Base-by-base conservation (phyloP, 2,329 filamentous ascomycete species). In the Penicillium sp. region DNA sequence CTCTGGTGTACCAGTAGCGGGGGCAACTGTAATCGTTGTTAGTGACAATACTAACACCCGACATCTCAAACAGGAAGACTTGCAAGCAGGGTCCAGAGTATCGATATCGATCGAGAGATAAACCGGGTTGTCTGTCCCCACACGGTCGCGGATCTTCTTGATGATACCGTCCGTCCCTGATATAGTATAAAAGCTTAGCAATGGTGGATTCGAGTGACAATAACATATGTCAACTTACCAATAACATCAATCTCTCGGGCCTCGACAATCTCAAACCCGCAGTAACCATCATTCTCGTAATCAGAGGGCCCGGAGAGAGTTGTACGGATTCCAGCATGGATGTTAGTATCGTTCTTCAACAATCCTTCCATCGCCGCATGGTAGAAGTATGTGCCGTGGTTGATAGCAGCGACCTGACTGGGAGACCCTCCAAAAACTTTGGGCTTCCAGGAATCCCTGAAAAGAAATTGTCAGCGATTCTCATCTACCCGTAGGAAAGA, bases 331-430 rank as follows among this genome's bases (percentile, higher is more conserved):
- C 90, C 90, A 14, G 89, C 90, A 70, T 95, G 90, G 73, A 95
- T 92, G 75, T 92, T 93, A 62, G 84, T 88, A 77, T 94, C 88
- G 68, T 94, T 95, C 58, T 81, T 81, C 18, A 95, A 79, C 14
- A 94, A 79, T 3, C 90, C 90, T 70, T 94, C 89, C 74, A 86
- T 83, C 1, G 87, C 76, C 0, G 90, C 90, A 69, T 93, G 89
- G 75, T 88, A 94, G 76, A 95, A 95, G 77, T 94, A 94, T 1
- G 90, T 94, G 40, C 90, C 90, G 75, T 94, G 89, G 75, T 94
- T 95, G 76, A 95, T 87, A 59, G 81, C 81, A 18, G 90, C 90
- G 38, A 86, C 83, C 56, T 92, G 83, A 27, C 84, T 88, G 0
- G 90, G 90, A 0, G 88, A 86, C 29, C 90, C 90, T 49, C 91